Evolutionary conservation across 768 basidiomycete species (phyloP), one percentile per base, ranked within the genome.

Genomic region (Obba rivulosa): DNA sequence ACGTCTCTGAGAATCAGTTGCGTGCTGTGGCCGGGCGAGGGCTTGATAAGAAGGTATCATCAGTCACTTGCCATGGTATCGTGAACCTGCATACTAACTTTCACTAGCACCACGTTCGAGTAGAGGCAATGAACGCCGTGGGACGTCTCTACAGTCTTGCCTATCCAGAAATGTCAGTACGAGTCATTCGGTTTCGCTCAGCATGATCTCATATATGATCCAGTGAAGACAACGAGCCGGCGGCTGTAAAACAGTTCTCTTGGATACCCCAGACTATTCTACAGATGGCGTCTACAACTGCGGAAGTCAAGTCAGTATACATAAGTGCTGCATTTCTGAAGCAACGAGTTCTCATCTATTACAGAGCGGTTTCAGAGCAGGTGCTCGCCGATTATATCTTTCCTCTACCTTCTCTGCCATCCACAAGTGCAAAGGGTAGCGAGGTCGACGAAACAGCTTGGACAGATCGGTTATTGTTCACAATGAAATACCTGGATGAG

Each of bases 261-360:
- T 99, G 96, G 96, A 97, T 99, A 52, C 93, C 96, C 0, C 75
- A 84, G 22, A 70, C 75, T 35, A 70, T 98, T 24, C 69, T 94
- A 8, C 73, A 74, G 36, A 75, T 77, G 51, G 70, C 75, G 8
- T 66, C 70, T n/a, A 62, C 75, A 16, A 75, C 71, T 13, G 34
- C 64, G 0, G 87, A 90, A 57, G 73, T 81, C 37, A 78, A 80
- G 83, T 86, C 52, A 45, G 74, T 51, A 34, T 28, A 11, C 9
- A 8, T 43, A 23, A 2, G 18, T 23, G 10, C 39, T 34, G 22
- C n/a, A 20, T 18, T 43, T 43, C 11, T 37, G 10, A 9, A 38
- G 20, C 52, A 11, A 20, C 18, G 2, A 38, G 16, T 17, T 2
- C 16, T 22, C 18, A 8, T 13, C 5, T 43, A 25, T 41, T 17